These are phyloP conservation scores for Candida coquimbonensis DNA, from an alignment of 805 yeast species.

Conservation along the genomic window DNA sequence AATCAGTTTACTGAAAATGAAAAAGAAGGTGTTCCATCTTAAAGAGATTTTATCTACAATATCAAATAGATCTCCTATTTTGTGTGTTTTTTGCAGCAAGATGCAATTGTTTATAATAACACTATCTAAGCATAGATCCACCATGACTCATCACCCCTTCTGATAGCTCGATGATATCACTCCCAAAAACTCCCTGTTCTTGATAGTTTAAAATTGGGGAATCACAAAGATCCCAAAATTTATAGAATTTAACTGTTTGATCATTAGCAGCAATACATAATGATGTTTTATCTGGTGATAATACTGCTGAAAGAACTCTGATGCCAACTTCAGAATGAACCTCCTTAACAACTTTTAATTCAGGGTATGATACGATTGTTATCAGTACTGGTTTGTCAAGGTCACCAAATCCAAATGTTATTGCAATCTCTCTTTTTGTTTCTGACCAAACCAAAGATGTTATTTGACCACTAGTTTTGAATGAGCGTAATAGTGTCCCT, in stretches of 20 bases:
- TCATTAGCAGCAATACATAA: slow-evolving; percentile 76
- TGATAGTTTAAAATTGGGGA: slow-evolving; percentile 31
- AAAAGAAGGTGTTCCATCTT: slow-evolving; percentile 85
- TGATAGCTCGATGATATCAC: slow-evolving; percentile 47
- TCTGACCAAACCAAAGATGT: slow-evolving; percentile 77
- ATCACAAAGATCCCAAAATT: slow-evolving; percentile 51
- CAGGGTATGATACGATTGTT: slow-evolving; percentile 62
- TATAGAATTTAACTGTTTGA: slow-evolving; percentile 67
- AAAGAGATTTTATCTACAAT: neutral
- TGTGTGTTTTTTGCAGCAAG: neutral
- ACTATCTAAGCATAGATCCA: slow-evolving; percentile 22
- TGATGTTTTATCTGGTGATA: slow-evolving; percentile 55
- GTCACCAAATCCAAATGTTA: slow-evolving; percentile 77
- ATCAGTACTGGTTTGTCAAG: slow-evolving; percentile 43
- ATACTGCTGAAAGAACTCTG: slow-evolving; percentile 58
- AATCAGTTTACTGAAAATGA: slow-evolving; percentile 55
- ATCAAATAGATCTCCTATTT: too few relatives aligned
- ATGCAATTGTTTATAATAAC: neutral
- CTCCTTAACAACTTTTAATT: slow-evolving; percentile 39
- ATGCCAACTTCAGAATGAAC: slow-evolving; percentile 44
- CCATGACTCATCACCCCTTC: slow-evolving; percentile 42
- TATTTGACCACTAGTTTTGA: slow-evolving; percentile 62
- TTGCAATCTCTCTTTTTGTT: slow-evolving; percentile 55
- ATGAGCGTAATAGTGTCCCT: slow-evolving; percentile 59
- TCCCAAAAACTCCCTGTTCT: slow-evolving; percentile 44